Percentiles rank a stretch among this genome's conserved stretches.
These are phyloP conservation scores for Iberis pinnata DNA, from an alignment of 345 rosid species.

Conservation along the genomic window DNA sequence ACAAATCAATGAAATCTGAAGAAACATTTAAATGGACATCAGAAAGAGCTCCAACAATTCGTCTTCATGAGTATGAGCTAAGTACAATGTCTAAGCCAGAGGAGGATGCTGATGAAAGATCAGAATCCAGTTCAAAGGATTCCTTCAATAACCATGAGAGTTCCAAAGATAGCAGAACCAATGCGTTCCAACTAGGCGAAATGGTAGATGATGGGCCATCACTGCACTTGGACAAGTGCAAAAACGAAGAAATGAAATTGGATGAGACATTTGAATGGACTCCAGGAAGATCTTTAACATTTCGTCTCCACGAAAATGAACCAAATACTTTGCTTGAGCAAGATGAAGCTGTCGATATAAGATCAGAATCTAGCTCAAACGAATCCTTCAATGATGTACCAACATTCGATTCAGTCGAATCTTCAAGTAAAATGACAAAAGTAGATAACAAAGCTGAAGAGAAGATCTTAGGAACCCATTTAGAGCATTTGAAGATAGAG, in stretches of 20 bases:
- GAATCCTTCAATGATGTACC: neutral
- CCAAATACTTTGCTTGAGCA: conserved; percentile 4
- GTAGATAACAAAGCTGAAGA: conserved; percentile 10
- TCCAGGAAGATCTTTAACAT: conserved; percentile 22
- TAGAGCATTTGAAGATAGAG: conserved; percentile 4
- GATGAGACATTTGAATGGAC: conserved; percentile 19
- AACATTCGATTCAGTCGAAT: neutral
- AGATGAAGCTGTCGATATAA: conserved; percentile 5
- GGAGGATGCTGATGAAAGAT: neutral
- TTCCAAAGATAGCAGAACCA: too few species aligned
- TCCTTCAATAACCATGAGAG: too few species aligned
- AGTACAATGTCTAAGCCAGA: conserved; percentile 6
- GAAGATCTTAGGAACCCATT: neutral
- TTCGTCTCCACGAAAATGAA: conserved; percentile 13
- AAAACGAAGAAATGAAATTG: conserved; percentile 3
- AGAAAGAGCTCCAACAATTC: conserved; percentile 20
- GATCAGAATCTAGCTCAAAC: conserved; percentile 17
- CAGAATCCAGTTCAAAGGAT: too few species aligned
- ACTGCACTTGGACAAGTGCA: neutral
- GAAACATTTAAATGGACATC: conserved; percentile 19
- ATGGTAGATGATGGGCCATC: neutral
- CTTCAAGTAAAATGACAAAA: conserved; percentile 18
- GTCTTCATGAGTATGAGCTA: conserved; percentile 11
- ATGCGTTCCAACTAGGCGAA: neutral
- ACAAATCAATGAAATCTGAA: conserved; percentile 7